Evolutionary conservation across 73 alveolate species (phyloP), one percentile per base, ranked within the genome.

Genomic region (Halteria grandinella): DNA sequence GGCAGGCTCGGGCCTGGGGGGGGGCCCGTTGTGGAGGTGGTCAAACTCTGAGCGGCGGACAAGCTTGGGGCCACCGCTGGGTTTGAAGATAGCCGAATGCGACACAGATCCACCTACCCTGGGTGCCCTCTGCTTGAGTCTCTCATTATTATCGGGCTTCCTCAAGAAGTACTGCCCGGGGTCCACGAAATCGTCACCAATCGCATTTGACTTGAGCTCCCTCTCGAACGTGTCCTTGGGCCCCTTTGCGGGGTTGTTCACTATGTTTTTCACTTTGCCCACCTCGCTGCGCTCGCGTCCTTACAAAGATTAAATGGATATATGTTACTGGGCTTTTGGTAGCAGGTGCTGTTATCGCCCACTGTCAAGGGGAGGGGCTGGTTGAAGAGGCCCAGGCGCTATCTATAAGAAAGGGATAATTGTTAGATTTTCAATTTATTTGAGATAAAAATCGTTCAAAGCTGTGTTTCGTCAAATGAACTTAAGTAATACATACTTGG

Each of bases 141-240:
- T 17, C 24, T 15, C 15, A 4, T 20, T 20, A 15, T 15, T 49
- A 36, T 5, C 47, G 47, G 5, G n/a, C 11, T 5, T 36, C 34
- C 83, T 48, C 45, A 70, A 32, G 83, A 50, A 70, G 57, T 70
- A 70, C 55, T 70, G 55, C 21, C 83, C 83, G 6, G 71, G 72
- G 21, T 70, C 83, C 14, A 48, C 40, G 34, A 48, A 70, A 1
- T 62, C 48, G 50, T 70, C 71, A 3, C 83, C 83, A 32, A 70
- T 70, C 14, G 83, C 83, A 50, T 70, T 70, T 15, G 83, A 70
- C 18, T 48, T 70, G 3, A 70, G 52, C 47, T 36, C 11, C 14
- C 23, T 48, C 32, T 48, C 69, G 23, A 49, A 48, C 10, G 69
- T 49, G 27, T 45, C 72, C 27, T 1, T 27, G 18, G 57, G 25